Base-by-base conservation (phyloP, 352 stramenopile genomes). In the Pythium periplocum region DNA sequence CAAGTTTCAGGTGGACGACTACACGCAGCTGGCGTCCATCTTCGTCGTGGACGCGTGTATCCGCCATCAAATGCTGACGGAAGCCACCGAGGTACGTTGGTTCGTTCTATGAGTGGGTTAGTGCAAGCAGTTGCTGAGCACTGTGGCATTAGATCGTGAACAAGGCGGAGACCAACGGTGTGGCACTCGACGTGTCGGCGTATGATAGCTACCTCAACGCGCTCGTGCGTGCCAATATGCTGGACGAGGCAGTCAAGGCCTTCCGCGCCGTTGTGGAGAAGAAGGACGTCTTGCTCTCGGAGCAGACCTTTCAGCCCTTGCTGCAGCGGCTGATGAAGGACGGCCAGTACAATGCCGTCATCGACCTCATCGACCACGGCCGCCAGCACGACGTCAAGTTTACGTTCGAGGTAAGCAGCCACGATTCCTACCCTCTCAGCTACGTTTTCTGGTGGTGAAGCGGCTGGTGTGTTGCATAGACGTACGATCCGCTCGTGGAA, bases 1-100 rank as follows among this genome's bases (percentile, higher is more conserved):
- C 12, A 33, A 54, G 12, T 75, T 87, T n/a, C 11, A 66, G n/a
- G 48, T 62, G n/a, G 75, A 86, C 53, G 79, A 90, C 45, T 63
- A 66, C 11, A 90, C 76, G 48, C 79, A 82, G 43, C 51, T 90
- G 37, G 79, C 79, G 41, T 72, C 62, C 31, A 87, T 90, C 51
- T 87, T 81, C 62, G 70, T 85, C 12, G 51, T 82, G n/a, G 75
- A 86, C 46, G 73, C 66, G 31, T 90, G 79, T 67, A 49, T 87
- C 32, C 59, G 68, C 4, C 61, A 78, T 42, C 45, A 69, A 2
- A 65, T 83, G 53, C 56, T 87, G 30, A 30, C 65, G 35, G 66
- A 87, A 50, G 79, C 79, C 1, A 48, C 83, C 17, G 54, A 76
- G 44, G 68, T 76, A 59, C 33, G 11, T 9, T 48, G 4, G 7